Evolutionary conservation across 352 stramenopile genomes (phyloP).

Genomic region (Phytophthora fragariae): DNA sequence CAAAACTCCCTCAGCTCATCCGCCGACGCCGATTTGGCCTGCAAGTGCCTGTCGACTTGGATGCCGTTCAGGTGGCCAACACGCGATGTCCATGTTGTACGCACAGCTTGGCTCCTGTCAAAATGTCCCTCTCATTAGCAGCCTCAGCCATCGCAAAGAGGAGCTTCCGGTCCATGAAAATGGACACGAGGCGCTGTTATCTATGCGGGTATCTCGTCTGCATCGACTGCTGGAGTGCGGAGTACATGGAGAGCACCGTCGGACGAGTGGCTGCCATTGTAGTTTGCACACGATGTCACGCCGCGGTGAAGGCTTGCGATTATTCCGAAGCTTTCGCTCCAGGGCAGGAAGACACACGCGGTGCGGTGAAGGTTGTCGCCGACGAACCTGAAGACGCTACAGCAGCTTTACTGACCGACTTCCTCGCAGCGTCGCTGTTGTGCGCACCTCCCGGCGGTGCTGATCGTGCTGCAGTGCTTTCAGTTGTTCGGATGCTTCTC

Average conservation of each 20-base stretch:
- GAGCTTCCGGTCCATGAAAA: slow-evolving; percentile 22
- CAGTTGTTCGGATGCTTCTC: slow-evolving; percentile 43
- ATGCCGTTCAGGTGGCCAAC: slow-evolving; percentile 21
- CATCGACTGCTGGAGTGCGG: slow-evolving; percentile 33
- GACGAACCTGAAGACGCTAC: slow-evolving; percentile 18
- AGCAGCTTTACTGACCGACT: slow-evolving; percentile 37
- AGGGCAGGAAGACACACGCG: slow-evolving; percentile 10
- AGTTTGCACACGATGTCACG: slow-evolving; percentile 31
- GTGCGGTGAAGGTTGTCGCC: slow-evolving; percentile 28
- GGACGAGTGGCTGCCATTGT: slow-evolving; percentile 34
- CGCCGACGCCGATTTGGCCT: slow-evolving; percentile 32
- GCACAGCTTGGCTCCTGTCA: slow-evolving; percentile 34
- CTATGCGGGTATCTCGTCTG: slow-evolving; percentile 39
- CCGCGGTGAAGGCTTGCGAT: slow-evolving; percentile 34
- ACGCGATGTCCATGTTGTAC: slow-evolving; percentile 39
- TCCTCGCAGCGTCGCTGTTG: slow-evolving; percentile 38
- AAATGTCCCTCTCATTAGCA: slow-evolving; percentile 30
- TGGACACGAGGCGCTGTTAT: slow-evolving; percentile 37
- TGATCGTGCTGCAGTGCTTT: slow-evolving; percentile 33
- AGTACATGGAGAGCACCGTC: slow-evolving; percentile 34
- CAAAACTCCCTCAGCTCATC: slow-evolving; percentile 35
- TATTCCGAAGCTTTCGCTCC: slow-evolving; percentile 30
- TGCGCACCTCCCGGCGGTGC: slow-evolving; percentile 12
- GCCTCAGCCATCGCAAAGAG: slow-evolving; percentile 23
- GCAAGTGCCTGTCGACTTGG: slow-evolving; percentile 29